A percentile compares a stretch with the other conserved stretches of the same genome.
Conservation (phyloP, 176 grass and related monocot genomes). For the Urochloa ruziziensis region DNA sequence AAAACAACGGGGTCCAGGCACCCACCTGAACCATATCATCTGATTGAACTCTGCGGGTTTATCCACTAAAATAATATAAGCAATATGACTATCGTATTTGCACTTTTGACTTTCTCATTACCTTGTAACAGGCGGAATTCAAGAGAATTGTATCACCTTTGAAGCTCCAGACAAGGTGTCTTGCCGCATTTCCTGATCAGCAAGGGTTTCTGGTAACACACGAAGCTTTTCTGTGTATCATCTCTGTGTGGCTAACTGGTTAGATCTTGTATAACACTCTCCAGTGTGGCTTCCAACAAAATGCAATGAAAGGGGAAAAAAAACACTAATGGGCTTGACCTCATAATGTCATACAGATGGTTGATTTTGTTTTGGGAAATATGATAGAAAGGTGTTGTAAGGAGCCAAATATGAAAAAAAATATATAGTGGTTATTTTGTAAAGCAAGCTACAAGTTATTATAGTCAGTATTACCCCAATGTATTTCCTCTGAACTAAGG, state of each 20-base stretch:
- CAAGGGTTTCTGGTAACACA: constrained; percentile 92
- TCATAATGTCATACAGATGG: background rate
- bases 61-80: background rate
- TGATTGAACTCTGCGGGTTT: background rate
- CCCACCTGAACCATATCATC: background rate
- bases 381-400: background rate
- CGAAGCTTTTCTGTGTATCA: background rate
- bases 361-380: background rate
- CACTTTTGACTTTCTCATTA: constrained; percentile 15
- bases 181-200: constrained; percentile 98
- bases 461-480: background rate
- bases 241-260: background rate
- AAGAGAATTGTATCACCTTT: constrained; percentile 85
- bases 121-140: constrained; percentile 66
- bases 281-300: background rate
- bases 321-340: background rate
- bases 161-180: constrained; percentile 85
- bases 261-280: background rate
- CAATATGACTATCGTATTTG: background rate
- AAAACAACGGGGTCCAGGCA: background rate
- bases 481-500: background rate
- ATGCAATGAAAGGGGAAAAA: background rate
- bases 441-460: background rate
- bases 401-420: background rate
- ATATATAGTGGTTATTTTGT: background rate